A percentile compares a stretch with the other conserved stretches of the same genome.
These are phyloP conservation scores for Chaetomium cochliodes DNA, from an alignment of 495 filamentous ascomycete genomes.

Conservation along the genomic window DNA sequence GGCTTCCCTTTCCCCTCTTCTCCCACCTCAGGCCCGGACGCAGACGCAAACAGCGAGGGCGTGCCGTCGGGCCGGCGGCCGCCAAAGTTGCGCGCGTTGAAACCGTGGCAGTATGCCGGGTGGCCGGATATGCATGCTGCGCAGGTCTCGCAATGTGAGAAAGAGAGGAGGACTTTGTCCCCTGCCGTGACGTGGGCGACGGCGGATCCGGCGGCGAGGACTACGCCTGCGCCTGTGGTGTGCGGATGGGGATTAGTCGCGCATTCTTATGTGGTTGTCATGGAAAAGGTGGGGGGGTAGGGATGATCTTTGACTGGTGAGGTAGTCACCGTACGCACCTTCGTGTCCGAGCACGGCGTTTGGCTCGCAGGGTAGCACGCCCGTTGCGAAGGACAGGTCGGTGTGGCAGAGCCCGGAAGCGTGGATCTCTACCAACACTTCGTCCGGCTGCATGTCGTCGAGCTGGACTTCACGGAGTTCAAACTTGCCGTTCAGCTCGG, in stretches of 20 bases:
- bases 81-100: constrained; percentile 43
- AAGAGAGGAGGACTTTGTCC: constrained; percentile 57
- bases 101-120: constrained; percentile 59
- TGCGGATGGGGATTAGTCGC: background rate
- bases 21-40: background rate
- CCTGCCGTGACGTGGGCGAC: constrained; percentile 57
- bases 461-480: constrained; percentile 28
- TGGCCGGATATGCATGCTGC: constrained; percentile 60
- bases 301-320: background rate
- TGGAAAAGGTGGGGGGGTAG: no score
- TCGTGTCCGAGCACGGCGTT: constrained; percentile 78
- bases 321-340: constrained; percentile 36
- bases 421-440: constrained; percentile 70
- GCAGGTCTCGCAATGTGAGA: constrained; percentile 44
- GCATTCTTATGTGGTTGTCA: background rate
- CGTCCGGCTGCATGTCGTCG: constrained; percentile 49
- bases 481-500: constrained; percentile 32
- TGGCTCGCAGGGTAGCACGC: constrained; percentile 39
- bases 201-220: constrained; percentile 54
- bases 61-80: constrained; percentile 30
- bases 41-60: constrained; percentile 20
- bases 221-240: constrained; percentile 54
- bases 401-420: constrained; percentile 76
- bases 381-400: constrained; percentile 56
- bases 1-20: background rate